Evolutionary conservation across 306 rosid species (phyloP), one percentile per base, ranked within the genome.

Genomic region (Gillenia trifoliata): DNA sequence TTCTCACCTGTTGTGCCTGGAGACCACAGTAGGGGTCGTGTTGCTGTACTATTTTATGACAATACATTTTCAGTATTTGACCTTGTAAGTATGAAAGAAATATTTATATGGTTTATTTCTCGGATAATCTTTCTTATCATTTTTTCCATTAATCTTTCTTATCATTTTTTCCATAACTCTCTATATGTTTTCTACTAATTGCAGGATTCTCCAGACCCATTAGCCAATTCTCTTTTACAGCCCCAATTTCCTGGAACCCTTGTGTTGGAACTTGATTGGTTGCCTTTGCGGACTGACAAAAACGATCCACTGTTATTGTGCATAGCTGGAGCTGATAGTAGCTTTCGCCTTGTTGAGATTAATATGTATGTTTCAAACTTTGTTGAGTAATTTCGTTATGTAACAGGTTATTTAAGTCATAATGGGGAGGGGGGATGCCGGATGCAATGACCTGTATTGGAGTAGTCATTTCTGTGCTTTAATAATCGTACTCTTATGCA

Each of bases 261-360:
- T 62, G 98, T 90, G 19, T 85, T 90, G 85, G 97, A 94, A 83
- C 98, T 92, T 85, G 99, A 94, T 85, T 94, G 99, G 97, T 84
- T 94, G 86, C 97, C 97, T 84, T 68, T 88, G 85, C 93, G 97
- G 75, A 89, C 85, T n/a, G 87, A 84, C 73, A 94, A 84, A 80
- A 87, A 73, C 63, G 99, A 92, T 75, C 99, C 99, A 34, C 75
- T 90, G 75, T 92, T 92, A 49, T 84, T 94, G 74, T 94, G 99
- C 93, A 87, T 94, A 81, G 98, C 98, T 72, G 99, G 99, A 80
- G 96, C 96, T 73, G 99, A 94, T 89, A 73, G 99, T 87, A 94
- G 93, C 85, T 94, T 92, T 84, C 96, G 97, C 70, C 91, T 94
- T 76, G 83, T 92, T 76, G 99, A 94, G 85, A 83, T 82, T 76